phyloP scores from a whole-genome alignment of 805 yeast genomes.

The Phaffomyces thermotolerans region DNA sequence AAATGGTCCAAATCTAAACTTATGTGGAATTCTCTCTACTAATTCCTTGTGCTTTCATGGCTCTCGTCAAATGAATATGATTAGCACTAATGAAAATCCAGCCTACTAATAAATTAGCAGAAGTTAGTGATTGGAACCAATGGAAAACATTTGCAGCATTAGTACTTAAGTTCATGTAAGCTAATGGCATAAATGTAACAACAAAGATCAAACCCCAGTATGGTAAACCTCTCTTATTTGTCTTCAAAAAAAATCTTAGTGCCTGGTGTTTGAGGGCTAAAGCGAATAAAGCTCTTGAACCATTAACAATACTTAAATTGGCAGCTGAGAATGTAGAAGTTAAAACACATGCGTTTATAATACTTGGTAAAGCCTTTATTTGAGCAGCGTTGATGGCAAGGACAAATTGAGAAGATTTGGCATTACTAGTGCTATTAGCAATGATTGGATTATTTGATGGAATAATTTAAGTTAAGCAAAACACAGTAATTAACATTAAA shows the following conservation, averaged over 20 bases:
- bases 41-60: constrained; percentile 34
- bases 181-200: constrained; percentile 27
- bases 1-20: constrained; percentile 19
- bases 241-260: constrained; percentile 27
- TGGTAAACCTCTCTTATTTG: constrained; percentile 29
- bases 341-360: constrained; percentile 32
- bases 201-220: constrained; percentile 24
- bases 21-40: constrained; percentile 27
- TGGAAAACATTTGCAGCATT: constrained; percentile 25
- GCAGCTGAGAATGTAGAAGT: constrained; percentile 35
- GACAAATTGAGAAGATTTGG: constrained; percentile 32
- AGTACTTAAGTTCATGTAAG: constrained; percentile 24
- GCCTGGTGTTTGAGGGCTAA: constrained; percentile 32
- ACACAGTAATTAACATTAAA: constrained; percentile 25
- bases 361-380: constrained; percentile 29
- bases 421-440: constrained; percentile 25
- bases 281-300: constrained; percentile 29
- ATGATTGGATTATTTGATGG: constrained; percentile 24
- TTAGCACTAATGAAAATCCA: constrained; percentile 27
- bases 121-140: constrained; percentile 29
- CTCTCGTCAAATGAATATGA: constrained; percentile 26
- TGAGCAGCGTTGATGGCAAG: constrained; percentile 41
- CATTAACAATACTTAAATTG: constrained; percentile 23
- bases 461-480: constrained; percentile 28
- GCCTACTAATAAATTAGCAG: constrained; percentile 24